These are phyloP conservation scores for Metschnikowia lunata DNA, from an alignment of 805 yeast species.

Conservation along the genomic window DNA sequence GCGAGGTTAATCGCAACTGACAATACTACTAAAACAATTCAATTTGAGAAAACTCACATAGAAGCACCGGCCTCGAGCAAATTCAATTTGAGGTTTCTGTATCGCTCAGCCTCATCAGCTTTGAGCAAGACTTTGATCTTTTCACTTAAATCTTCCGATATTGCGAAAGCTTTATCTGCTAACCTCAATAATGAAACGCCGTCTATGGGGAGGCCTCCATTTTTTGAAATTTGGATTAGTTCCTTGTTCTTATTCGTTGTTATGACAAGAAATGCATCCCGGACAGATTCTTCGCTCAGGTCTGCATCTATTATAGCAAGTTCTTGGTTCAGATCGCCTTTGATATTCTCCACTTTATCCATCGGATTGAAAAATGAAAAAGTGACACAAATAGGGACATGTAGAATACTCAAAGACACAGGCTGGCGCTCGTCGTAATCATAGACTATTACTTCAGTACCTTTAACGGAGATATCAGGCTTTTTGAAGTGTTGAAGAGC, in stretches of 20 bases:
- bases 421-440: conserved; percentile 78
- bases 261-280: conserved; percentile 77
- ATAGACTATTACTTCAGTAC: conserved; percentile 63
- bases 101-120: conserved; percentile 48
- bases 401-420: conserved; percentile 77
- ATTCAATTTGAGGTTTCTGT: conserved; percentile 28
- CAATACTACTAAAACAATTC: background rate
- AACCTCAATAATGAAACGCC: conserved; percentile 65
- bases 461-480: conserved; percentile 75
- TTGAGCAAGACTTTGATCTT: conserved; percentile 54
- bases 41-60: conserved; percentile 16
- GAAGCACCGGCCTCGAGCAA: conserved; percentile 36
- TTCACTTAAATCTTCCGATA: conserved; percentile 62
- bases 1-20: conserved; percentile 22
- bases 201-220: conserved; percentile 85
- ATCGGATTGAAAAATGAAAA: conserved; percentile 78
- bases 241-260: conserved; percentile 89
- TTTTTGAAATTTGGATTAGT: conserved; percentile 81
- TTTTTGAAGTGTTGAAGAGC: conserved; percentile 77
- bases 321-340: conserved; percentile 59
- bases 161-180: conserved; percentile 56
- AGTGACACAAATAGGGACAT: conserved; percentile 85
- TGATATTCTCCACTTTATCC: conserved; percentile 62
- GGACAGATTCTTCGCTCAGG: conserved; percentile 66
- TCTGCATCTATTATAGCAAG: conserved; percentile 72